Conservation (phyloP, 441 rosid genomes). For the Pelargonium hybrid region DNA sequence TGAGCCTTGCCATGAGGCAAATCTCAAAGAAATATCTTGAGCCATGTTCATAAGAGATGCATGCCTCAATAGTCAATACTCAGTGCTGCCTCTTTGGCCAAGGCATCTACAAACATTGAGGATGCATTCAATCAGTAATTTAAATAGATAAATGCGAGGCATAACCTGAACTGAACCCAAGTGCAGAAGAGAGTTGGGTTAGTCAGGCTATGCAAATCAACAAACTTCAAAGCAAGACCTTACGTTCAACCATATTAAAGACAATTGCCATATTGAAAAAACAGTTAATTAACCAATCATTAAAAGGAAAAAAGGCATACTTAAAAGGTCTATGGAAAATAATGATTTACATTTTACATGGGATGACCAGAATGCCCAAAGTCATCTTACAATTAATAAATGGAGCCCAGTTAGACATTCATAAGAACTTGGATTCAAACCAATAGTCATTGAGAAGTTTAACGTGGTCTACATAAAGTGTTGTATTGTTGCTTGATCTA, state of each 20-base stretch:
- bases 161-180: neutral
- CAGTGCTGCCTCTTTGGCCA: slow-evolving; percentile 14
- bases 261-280: neutral
- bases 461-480: neutral
- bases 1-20: slow-evolving; percentile 9
- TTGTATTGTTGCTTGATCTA: neutral
- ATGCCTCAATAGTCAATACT: slow-evolving; percentile 12
- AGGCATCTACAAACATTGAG: slow-evolving; percentile 13
- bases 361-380: neutral
- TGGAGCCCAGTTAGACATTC: too few species aligned
- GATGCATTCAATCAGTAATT: slow-evolving; percentile 14
- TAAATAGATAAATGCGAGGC: neutral
- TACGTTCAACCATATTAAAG: neutral
- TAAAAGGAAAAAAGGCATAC: neutral
- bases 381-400: neutral
- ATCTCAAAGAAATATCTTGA: slow-evolving; percentile 11
- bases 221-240: neutral
- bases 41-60: slow-evolving; percentile 12
- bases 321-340: neutral
- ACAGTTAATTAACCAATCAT: neutral
- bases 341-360: neutral
- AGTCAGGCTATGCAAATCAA: neutral
- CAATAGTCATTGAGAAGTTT: neutral
- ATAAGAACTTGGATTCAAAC: too few species aligned
- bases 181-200: neutral